phyloP scores from a whole-genome alignment of 1,284 basidiomycete species.

The Bjerkandera adusta region DNA sequence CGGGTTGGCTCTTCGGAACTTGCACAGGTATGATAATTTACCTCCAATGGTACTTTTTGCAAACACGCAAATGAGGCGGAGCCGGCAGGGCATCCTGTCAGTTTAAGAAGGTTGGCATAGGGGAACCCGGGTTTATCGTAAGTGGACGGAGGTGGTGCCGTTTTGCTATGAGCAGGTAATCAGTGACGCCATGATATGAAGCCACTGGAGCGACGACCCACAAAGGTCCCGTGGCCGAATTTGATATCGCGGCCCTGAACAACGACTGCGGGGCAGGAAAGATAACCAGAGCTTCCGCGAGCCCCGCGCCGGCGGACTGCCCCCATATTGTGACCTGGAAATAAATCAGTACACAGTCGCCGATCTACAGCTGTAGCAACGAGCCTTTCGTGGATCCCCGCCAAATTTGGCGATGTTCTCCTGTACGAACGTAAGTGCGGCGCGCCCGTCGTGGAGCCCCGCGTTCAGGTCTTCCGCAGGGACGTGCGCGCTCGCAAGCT shows the following conservation, averaged over 20 bases:
- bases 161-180: slow-evolving; percentile 43
- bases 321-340: neutral
- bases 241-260: slow-evolving; percentile 53
- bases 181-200: neutral
- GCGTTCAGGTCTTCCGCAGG: slow-evolving; percentile 50
- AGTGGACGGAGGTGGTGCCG: slow-evolving; percentile 45
- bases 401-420: slow-evolving; percentile 63
- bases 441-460: slow-evolving; percentile 55
- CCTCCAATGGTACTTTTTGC: slow-evolving; percentile 47
- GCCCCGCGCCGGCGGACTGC: slow-evolving; percentile 47
- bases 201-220: slow-evolving; percentile 25
- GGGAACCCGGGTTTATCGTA: slow-evolving; percentile 57
- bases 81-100: slow-evolving; percentile 45
- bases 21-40: slow-evolving; percentile 16
- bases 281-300: slow-evolving; percentile 48
- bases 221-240: slow-evolving; percentile 56
- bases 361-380: too few species aligned
- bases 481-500: slow-evolving; percentile 51
- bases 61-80: slow-evolving; percentile 44
- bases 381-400: slow-evolving; percentile 60
- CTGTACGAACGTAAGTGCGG: slow-evolving; percentile 57
- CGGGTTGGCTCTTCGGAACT: neutral
- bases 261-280: slow-evolving; percentile 39
- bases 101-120: slow-evolving; percentile 44
- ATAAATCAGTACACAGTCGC: too few species aligned